These are phyloP conservation scores for Mycosphaerella sp. DNA, from an alignment of 2,329 filamentous ascomycete genomes.

Conservation along the genomic window DNA sequence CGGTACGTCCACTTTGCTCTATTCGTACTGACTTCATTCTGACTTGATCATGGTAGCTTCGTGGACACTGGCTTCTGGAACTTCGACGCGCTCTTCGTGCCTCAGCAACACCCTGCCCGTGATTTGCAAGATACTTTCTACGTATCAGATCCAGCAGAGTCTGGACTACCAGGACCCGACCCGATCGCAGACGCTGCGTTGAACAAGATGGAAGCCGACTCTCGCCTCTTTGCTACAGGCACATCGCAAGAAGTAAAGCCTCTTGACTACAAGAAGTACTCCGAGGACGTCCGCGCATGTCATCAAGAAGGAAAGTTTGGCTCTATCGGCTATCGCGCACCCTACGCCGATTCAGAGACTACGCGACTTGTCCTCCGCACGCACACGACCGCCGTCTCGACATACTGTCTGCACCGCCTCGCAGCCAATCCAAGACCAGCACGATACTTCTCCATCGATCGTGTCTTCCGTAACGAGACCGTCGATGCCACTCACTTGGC, in stretches of 20 bases:
- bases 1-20: constrained; percentile 42
- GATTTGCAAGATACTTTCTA: constrained; percentile 99
- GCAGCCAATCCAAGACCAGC: constrained; percentile 76
- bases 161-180: constrained; percentile 60
- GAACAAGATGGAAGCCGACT: constrained; percentile 45
- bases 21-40: constrained; percentile 42
- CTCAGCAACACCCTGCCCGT: constrained; percentile 94
- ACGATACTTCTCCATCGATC: constrained; percentile 98
- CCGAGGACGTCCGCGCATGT: constrained; percentile 77
- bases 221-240: constrained; percentile 45
- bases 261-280: constrained; percentile 75
- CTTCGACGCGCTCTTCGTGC: constrained; percentile 93
- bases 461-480: constrained; percentile 96
- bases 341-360: constrained; percentile 83
- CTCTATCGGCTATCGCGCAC: constrained; percentile 93
- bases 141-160: constrained; percentile 77
- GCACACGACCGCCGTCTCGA: constrained; percentile 89
- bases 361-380: constrained; percentile 84
- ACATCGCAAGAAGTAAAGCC: constrained; percentile 19
- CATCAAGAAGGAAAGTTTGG: constrained; percentile 90
- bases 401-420: constrained; percentile 84
- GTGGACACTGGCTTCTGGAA: constrained; percentile 99
- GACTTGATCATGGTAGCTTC: constrained; percentile 46
- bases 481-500: constrained; percentile 95
- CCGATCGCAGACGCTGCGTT: constrained; percentile 44